Percentiles rank a stretch among this genome's conserved stretches.
phyloP scores from a whole-genome alignment of 495 filamentous ascomycete species.

The Penicillium lagena region DNA sequence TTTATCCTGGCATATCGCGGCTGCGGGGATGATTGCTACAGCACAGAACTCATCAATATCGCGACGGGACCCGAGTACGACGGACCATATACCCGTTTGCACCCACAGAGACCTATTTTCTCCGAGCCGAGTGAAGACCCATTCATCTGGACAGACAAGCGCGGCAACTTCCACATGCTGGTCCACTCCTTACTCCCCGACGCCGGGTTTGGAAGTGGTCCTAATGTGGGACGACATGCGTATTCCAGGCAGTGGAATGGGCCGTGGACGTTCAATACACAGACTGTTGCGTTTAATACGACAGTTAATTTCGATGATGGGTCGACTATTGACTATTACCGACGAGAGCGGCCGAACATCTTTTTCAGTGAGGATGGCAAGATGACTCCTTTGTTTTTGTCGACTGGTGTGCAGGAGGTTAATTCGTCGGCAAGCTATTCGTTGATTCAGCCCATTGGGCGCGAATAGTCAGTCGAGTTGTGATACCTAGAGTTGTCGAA shows the following conservation, averaged over 20 bases:
- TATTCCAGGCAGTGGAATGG: conserved; percentile 28
- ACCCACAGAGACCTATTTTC: conserved; percentile 10
- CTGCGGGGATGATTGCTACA: conserved; percentile 12
- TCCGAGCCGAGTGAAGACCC: conserved; percentile 24
- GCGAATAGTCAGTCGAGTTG: no score
- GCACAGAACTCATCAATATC: conserved; percentile 11
- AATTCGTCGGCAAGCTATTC: conserved; percentile 17
- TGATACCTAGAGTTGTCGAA: no score
- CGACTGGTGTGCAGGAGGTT: conserved; percentile 27
- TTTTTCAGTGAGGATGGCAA: conserved; percentile 34
- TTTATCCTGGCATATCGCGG: conserved; percentile 13
- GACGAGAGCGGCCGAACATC: conserved; percentile 32
- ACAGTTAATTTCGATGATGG: conserved; percentile 30
- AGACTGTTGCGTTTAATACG: conserved; percentile 27
- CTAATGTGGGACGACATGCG: conserved; percentile 29
- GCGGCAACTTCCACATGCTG: conserved; percentile 34
- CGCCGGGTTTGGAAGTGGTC: conserved; percentile 23
- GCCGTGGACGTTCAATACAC: conserved; percentile 29
- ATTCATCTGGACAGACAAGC: conserved; percentile 34
- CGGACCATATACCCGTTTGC: conserved; percentile 8
- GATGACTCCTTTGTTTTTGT: conserved; percentile 30
- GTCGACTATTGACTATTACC: conserved; percentile 15
- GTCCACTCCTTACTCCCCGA: conserved; percentile 30
- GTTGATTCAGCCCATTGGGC: conserved; percentile 18
- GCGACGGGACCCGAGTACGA: conserved; percentile 6